Evolutionary conservation across 176 grass and related monocot genomes (phyloP).

Genomic region (Pharus latifolius): DNA sequence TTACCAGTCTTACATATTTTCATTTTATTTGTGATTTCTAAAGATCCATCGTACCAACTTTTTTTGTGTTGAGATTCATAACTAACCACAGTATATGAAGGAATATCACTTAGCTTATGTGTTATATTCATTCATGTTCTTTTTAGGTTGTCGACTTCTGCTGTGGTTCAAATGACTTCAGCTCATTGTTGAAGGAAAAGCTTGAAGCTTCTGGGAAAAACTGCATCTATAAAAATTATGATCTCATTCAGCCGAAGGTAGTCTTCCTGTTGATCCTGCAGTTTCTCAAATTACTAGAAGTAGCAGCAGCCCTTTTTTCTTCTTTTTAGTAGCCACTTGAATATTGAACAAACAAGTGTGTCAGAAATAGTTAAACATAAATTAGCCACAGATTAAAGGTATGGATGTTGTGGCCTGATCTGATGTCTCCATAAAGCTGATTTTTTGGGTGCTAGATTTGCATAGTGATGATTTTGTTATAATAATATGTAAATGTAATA

Average conservation of each 20-base stretch:
- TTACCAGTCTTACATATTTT: neutral
- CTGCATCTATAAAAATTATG: slow-evolving; percentile 89
- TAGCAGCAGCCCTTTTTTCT: neutral
- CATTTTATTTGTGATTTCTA: neutral
- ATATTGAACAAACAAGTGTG: neutral
- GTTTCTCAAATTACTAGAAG: neutral
- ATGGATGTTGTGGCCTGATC: neutral
- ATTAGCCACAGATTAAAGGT: neutral
- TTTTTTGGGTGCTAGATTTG: too few species aligned
- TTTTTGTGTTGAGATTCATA: neutral
- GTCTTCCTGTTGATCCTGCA: neutral
- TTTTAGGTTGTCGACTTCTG: slow-evolving; percentile 90
- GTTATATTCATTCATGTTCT: slow-evolving; percentile 1
- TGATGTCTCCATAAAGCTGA: too few species aligned
- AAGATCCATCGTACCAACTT: neutral
- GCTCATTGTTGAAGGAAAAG: slow-evolving; percentile 71
- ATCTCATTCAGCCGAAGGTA: slow-evolving; percentile 83
- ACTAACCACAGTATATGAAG: neutral
- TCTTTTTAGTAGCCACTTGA: neutral
- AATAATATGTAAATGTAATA: too few species aligned
- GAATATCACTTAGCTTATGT: neutral
- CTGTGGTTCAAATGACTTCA: slow-evolving; percentile 94
- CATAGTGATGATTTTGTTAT: too few species aligned
- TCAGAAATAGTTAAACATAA: neutral
- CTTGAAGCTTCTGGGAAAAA: slow-evolving; percentile 62